Conservation (phyloP, 2,329 filamentous ascomycete species). For the Thielaviopsis euricoi region DNA sequence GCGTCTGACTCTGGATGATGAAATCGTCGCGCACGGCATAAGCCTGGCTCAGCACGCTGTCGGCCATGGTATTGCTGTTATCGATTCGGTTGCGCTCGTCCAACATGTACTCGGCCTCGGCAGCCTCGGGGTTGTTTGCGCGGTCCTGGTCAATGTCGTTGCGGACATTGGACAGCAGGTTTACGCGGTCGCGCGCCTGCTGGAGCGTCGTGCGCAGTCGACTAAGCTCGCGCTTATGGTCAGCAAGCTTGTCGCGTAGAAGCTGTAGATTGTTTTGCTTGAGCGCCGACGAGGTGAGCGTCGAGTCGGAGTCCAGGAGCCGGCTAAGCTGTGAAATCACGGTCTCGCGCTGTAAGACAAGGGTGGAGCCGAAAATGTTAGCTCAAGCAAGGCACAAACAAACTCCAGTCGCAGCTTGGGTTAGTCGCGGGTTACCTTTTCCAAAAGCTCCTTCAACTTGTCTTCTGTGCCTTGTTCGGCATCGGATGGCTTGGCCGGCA, state of each 20-base stretch:
- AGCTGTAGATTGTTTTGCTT: constrained; percentile 92
- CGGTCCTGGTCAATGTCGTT: constrained; percentile 86
- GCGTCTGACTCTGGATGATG: constrained; percentile 66
- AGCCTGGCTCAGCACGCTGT: constrained; percentile 82
- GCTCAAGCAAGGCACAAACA: constrained; percentile 6
- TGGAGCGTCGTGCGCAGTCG: constrained; percentile 58
- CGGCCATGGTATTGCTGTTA: constrained; percentile 74
- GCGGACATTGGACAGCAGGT: constrained; percentile 78
- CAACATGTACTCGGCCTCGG: constrained; percentile 94
- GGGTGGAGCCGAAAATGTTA: neutral
- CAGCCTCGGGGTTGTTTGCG: constrained; percentile 60
- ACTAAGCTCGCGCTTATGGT: constrained; percentile 69
- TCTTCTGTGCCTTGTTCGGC: constrained; percentile 68
- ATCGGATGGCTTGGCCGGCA: constrained; percentile 68
- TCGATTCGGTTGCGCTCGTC: constrained; percentile 76
- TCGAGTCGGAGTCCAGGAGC: constrained; percentile 81
- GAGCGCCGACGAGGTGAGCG: constrained; percentile 74
- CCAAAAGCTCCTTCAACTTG: constrained; percentile 69
- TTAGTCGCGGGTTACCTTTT: constrained; percentile 41
- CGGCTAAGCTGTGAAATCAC: constrained; percentile 70
- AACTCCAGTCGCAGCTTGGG: constrained; percentile 5
- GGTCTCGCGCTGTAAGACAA: constrained; percentile 49
- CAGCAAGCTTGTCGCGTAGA: constrained; percentile 74
- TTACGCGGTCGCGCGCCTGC: constrained; percentile 70
- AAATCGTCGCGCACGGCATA: constrained; percentile 96